Conservation (phyloP, 1,284 basidiomycete genomes). For the Tylopilus sp. region DNA sequence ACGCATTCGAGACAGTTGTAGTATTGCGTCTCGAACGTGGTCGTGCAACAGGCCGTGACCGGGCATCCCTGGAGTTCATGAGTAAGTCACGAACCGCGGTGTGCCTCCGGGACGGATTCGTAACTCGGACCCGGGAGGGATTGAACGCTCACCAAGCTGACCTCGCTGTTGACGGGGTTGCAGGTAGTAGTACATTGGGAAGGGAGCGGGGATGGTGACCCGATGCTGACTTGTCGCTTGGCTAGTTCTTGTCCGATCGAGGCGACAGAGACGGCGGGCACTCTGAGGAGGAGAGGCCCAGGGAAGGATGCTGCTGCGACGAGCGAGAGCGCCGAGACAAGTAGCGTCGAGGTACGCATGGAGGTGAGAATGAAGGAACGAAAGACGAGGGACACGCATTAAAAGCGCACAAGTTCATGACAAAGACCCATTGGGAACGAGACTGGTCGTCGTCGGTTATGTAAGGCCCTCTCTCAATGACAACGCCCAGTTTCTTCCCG, state of each 20-base stretch:
- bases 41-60: slow-evolving; percentile 33
- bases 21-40: slow-evolving; percentile 34
- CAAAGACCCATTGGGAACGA: neutral
- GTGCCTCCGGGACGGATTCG: too few relatives aligned
- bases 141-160: slow-evolving; percentile 26
- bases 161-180: slow-evolving; percentile 28
- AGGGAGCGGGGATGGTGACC: slow-evolving; percentile 24
- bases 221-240: slow-evolving; percentile 18
- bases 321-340: slow-evolving; percentile 6
- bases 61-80: slow-evolving; percentile 23
- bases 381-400: neutral
- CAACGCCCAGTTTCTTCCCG: slow-evolving; percentile 65
- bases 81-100: too few relatives aligned
- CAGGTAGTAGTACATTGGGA: slow-evolving; percentile 37
- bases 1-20: slow-evolving; percentile 38
- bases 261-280: neutral
- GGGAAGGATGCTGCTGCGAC: neutral
- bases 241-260: neutral
- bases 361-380: neutral
- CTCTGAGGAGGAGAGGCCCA: neutral
- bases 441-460: slow-evolving; percentile 3
- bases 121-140: too few relatives aligned
- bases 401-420: too few relatives aligned
- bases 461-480: slow-evolving; percentile 24
- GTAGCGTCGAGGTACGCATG: slow-evolving; percentile 14